Evolutionary conservation across 768 basidiomycete genomes (phyloP).

Genomic region (Leccinellum rugosiceps): DNA sequence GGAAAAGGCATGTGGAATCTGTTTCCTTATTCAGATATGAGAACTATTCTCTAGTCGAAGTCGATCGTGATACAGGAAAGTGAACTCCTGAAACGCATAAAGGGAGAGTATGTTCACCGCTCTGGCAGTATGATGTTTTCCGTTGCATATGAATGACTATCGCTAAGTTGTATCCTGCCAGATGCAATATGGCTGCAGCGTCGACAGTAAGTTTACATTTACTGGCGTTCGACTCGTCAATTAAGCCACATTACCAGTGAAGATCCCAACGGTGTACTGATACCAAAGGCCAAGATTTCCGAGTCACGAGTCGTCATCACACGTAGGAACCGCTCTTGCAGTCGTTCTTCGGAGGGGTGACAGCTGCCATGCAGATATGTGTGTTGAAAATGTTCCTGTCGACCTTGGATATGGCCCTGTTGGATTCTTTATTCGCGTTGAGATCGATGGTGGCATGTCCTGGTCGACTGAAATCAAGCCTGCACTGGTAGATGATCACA

Average conservation of each 20-base stretch:
- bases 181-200: slow-evolving; percentile 1
- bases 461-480: not conserved
- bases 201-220: not conserved
- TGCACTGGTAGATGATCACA: not conserved
- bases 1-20: not conserved
- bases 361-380: not conserved
- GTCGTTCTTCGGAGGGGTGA: not conserved
- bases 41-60: not conserved
- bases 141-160: not conserved
- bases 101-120: not conserved
- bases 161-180: not conserved
- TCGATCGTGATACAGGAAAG: not conserved
- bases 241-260: not conserved
- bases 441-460: not conserved
- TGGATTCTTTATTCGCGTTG: slow-evolving; percentile 6
- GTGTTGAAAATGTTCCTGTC: not conserved
- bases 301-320: slow-evolving; percentile 1
- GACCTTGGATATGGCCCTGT: slow-evolving; percentile 4
- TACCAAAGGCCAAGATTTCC: no score
- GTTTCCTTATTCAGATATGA: not conserved
- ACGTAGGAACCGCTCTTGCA: not conserved
- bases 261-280: not conserved
- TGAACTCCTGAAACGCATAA: not conserved
- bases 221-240: not conserved
- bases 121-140: not conserved